Evolutionary conservation across 441 rosid species (phyloP).

Genomic region (Adansonia grandidieri): DNA sequence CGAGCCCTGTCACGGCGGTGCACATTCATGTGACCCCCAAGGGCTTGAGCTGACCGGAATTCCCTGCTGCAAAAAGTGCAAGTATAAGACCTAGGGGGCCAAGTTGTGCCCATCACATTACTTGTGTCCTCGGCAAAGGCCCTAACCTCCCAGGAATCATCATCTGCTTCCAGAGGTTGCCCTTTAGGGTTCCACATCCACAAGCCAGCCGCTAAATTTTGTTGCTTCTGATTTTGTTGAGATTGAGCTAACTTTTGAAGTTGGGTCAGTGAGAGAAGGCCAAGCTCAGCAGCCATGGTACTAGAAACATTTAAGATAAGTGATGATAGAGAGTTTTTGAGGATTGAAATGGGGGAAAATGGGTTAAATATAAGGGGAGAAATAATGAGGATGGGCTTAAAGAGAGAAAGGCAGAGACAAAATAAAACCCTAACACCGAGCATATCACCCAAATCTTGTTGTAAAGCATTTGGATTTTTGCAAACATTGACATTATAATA

Average conservation of each 20-base stretch:
- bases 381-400: slow-evolving; percentile 25
- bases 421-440: slow-evolving; percentile 38
- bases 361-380: slow-evolving; percentile 21
- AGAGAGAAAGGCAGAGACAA: slow-evolving; percentile 37
- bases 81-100: slow-evolving; percentile 95
- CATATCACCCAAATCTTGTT: slow-evolving; percentile 38
- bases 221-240: slow-evolving; percentile 37
- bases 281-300: slow-evolving; percentile 53
- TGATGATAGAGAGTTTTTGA: slow-evolving; percentile 35
- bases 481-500: slow-evolving; percentile 31
- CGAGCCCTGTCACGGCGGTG: slow-evolving; percentile 95
- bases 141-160: slow-evolving; percentile 90
- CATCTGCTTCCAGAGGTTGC: slow-evolving; percentile 46
- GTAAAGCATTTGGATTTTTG: slow-evolving; percentile 26
- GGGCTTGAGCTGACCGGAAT: slow-evolving; percentile 94
- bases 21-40: slow-evolving; percentile 98
- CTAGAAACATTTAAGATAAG: slow-evolving; percentile 35
- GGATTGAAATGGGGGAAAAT: slow-evolving; percentile 32
- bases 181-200: slow-evolving; percentile 80
- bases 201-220: slow-evolving; percentile 29
- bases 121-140: slow-evolving; percentile 87
- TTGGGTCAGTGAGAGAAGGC: slow-evolving; percentile 44
- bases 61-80: slow-evolving; percentile 91
- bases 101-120: slow-evolving; percentile 73
- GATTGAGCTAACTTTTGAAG: slow-evolving; percentile 38